Percentiles rank a stretch among this genome's conserved stretches.
Evolutionary conservation across 2,329 filamentous ascomycete genomes (phyloP).

Genomic region (Simplicillium aogashimaense): DNA sequence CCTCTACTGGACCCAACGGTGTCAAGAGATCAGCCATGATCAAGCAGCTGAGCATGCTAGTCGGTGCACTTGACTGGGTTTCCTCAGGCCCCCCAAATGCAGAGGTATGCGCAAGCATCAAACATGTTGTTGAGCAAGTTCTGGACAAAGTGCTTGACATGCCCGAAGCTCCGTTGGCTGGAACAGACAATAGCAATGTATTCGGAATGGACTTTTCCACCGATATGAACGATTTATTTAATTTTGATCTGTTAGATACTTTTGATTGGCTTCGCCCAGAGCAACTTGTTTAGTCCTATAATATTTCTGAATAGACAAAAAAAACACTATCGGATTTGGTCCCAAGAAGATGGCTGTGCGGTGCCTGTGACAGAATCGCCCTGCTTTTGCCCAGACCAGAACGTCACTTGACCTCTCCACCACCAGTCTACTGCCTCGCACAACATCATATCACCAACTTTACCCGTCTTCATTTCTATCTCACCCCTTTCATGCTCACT

Average conservation of each 20-base stretch:
- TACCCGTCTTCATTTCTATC: neutral
- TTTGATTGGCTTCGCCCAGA: constrained; percentile 33
- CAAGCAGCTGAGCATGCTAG: constrained; percentile 38
- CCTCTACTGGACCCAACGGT: constrained; percentile 12
- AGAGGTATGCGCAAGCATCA: constrained; percentile 31
- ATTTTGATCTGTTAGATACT: constrained; percentile 37
- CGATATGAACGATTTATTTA: constrained; percentile 24
- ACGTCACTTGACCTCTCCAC: neutral
- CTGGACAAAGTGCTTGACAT: constrained; percentile 36
- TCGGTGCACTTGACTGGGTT: constrained; percentile 39
- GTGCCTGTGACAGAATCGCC: too few species aligned
- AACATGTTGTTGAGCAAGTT: constrained; percentile 35
- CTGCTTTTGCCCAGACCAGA: too few species aligned
- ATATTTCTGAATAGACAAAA: neutral
- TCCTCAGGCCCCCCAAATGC: constrained; percentile 34
- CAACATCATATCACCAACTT: too few species aligned
- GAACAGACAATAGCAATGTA: constrained; percentile 2
- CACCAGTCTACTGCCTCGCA: neutral
- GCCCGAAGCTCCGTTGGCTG: constrained; percentile 8
- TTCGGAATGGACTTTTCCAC: constrained; percentile 17
- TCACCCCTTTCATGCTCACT: too few species aligned
- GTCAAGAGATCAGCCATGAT: constrained; percentile 35
- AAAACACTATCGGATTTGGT: too few species aligned
- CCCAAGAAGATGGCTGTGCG: too few species aligned
- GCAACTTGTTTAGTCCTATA: neutral